Evolutionary conservation across 352 stramenopile species (phyloP).

Genomic region (Pythium aquatile): DNA sequence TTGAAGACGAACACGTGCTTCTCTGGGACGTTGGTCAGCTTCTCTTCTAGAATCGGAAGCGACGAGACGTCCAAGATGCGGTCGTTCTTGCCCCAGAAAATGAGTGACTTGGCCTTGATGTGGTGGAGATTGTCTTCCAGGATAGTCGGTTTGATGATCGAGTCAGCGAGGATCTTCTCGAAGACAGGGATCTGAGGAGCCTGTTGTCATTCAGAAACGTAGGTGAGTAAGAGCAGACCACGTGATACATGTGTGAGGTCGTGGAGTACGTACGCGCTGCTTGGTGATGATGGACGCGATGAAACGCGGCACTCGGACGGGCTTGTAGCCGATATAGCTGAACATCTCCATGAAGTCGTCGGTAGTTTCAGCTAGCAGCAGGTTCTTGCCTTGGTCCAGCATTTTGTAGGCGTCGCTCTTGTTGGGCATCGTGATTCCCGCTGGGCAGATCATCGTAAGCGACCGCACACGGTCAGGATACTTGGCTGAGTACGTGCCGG

Average conservation of each 20-base stretch:
- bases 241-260: neutral
- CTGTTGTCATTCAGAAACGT: conserved; percentile 14
- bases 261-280: conserved; percentile 9
- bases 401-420: conserved; percentile 59
- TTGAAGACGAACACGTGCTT: conserved; percentile 50
- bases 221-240: neutral
- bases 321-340: conserved; percentile 38
- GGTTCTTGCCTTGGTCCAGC: conserved; percentile 58
- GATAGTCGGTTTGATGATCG: conserved; percentile 48
- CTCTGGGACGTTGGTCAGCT: conserved; percentile 35
- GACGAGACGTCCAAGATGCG: conserved; percentile 68
- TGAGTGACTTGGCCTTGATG: conserved; percentile 53
- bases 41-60: conserved; percentile 55
- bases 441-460: conserved; percentile 72
- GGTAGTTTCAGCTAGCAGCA: conserved; percentile 56
- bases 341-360: conserved; percentile 66
- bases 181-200: conserved; percentile 48
- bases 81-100: conserved; percentile 77
- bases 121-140: conserved; percentile 58
- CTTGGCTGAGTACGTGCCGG: conserved; percentile 61
- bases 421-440: conserved; percentile 63
- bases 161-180: conserved; percentile 60
- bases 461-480: conserved; percentile 57
- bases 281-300: conserved; percentile 36
- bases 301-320: conserved; percentile 32